Evolutionary conservation across 2,329 filamentous ascomycete species (phyloP).

Genomic region (Neofusicoccum umdonicola): DNA sequence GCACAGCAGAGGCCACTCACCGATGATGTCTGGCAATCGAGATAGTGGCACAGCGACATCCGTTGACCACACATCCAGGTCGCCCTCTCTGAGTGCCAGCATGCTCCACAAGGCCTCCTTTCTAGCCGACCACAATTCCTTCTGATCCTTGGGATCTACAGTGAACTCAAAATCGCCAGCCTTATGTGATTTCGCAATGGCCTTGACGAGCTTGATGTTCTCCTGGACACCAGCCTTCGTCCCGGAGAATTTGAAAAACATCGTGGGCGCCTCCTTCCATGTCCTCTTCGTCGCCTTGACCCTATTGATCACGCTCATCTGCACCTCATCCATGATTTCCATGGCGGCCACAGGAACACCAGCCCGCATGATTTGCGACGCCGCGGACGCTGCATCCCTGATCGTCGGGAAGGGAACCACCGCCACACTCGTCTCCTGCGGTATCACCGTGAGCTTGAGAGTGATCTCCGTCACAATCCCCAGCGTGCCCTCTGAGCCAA

Average conservation of each 20-base stretch:
- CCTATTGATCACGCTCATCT: slow-evolving; percentile 79
- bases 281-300: slow-evolving; percentile 67
- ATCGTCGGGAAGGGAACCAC: slow-evolving; percentile 78
- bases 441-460: slow-evolving; percentile 73
- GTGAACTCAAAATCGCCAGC: slow-evolving; percentile 57
- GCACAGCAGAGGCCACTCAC: slow-evolving; percentile 31
- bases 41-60: slow-evolving; percentile 63
- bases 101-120: slow-evolving; percentile 63
- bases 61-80: slow-evolving; percentile 60
- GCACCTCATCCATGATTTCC: slow-evolving; percentile 86
- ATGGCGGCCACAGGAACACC: slow-evolving; percentile 73
- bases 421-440: slow-evolving; percentile 72
- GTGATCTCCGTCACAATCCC: slow-evolving; percentile 81
- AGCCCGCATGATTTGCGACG: slow-evolving; percentile 71
- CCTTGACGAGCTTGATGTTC: slow-evolving; percentile 67
- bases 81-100: slow-evolving; percentile 55
- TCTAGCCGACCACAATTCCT: slow-evolving; percentile 59
- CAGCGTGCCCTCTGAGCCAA: slow-evolving; percentile 78
- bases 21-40: slow-evolving; percentile 60
- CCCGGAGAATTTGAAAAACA: slow-evolving; percentile 84
- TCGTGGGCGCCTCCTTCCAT: slow-evolving; percentile 73
- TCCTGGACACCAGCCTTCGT: slow-evolving; percentile 69
- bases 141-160: slow-evolving; percentile 52
- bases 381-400: slow-evolving; percentile 70
- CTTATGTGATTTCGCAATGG: slow-evolving; percentile 63